Evolutionary conservation across 805 yeast genomes (phyloP).

Genomic region (Spathaspora sp.): DNA sequence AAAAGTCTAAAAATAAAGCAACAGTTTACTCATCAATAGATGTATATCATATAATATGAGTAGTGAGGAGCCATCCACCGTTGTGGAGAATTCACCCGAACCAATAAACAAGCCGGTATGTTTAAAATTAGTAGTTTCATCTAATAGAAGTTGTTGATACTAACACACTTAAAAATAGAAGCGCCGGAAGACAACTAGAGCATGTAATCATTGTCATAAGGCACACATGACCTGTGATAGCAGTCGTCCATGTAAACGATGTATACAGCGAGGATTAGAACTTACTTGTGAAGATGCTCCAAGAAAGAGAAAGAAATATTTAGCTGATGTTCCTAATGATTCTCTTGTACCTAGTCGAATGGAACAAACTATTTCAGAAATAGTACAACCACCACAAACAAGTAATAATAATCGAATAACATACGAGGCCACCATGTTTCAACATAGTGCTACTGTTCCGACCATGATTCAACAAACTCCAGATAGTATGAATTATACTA

Average conservation of each 20-base stretch:
- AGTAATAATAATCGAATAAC: conserved; percentile 1
- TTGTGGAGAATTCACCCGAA: conserved; percentile 1
- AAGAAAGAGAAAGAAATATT: conserved; percentile 77
- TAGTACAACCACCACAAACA: background rate
- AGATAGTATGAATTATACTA: background rate
- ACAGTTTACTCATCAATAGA: background rate
- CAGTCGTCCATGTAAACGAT: conserved; percentile 77
- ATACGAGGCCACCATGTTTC: conserved; percentile 13
- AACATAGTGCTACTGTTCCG: conserved; percentile 10
- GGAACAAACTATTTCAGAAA: background rate
- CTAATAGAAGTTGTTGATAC: background rate
- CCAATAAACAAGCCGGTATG: conserved; percentile 1
- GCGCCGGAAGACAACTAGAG: conserved; percentile 70
- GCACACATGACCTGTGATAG: conserved; percentile 92
- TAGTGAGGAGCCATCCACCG: background rate
- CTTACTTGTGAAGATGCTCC: conserved; percentile 85
- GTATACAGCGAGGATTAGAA: conserved; percentile 64
- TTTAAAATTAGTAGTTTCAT: background rate
- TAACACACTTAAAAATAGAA: conserved; percentile 18
- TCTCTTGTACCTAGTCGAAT: conserved; percentile 9
- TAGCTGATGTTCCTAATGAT: conserved; percentile 53
- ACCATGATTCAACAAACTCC: background rate
- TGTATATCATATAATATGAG: background rate
- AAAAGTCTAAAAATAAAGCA: too few species aligned
- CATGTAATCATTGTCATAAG: conserved; percentile 87